A percentile compares a stretch with the other conserved stretches of the same genome.
These are phyloP conservation scores for Picea mariana DNA, from an alignment of 83 land plant genomes.

Conservation along the genomic window DNA sequence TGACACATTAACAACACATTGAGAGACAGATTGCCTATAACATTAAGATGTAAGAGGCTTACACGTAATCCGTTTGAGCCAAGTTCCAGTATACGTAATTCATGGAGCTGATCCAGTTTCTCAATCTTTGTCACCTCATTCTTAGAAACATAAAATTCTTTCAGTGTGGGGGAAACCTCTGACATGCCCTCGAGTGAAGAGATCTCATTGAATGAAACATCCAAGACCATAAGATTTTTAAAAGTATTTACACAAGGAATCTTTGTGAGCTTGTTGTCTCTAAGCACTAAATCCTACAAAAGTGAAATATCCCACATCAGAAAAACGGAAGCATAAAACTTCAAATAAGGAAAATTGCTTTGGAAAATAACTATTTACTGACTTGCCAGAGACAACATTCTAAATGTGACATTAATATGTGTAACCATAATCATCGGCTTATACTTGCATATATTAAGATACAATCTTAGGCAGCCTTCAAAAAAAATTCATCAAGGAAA, in stretches of 20 bases:
- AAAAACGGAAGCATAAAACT: neutral
- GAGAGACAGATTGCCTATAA: neutral
- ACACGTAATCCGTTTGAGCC: slow-evolving; percentile 95
- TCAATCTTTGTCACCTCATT: slow-evolving; percentile 85
- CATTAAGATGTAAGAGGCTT: slow-evolving; percentile 14
- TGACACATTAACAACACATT: neutral
- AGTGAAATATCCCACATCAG: slow-evolving; percentile 11
- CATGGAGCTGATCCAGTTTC: slow-evolving; percentile 80
- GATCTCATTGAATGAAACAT: slow-evolving; percentile 92
- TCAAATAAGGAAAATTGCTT: neutral
- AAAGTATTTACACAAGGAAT: slow-evolving; percentile 73
- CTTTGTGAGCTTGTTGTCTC: slow-evolving; percentile 84
- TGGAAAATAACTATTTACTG: neutral
- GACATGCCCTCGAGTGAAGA: slow-evolving; percentile 73
- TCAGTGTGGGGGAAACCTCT: slow-evolving; percentile 56
- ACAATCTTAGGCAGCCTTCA: neutral
- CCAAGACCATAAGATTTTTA: slow-evolving; percentile 69
- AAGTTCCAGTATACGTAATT: slow-evolving; percentile 86
- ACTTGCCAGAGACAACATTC: neutral
- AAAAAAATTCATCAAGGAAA: too few relatives aligned
- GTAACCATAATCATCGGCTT: neutral
- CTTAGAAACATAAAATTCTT: slow-evolving; percentile 89
- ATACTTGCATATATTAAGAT: neutral
- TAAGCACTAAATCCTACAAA: slow-evolving; percentile 83
- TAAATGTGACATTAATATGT: neutral